Evolutionary conservation across 352 stramenopile genomes (phyloP).

Genomic region (Phytopythium kandeliae): DNA sequence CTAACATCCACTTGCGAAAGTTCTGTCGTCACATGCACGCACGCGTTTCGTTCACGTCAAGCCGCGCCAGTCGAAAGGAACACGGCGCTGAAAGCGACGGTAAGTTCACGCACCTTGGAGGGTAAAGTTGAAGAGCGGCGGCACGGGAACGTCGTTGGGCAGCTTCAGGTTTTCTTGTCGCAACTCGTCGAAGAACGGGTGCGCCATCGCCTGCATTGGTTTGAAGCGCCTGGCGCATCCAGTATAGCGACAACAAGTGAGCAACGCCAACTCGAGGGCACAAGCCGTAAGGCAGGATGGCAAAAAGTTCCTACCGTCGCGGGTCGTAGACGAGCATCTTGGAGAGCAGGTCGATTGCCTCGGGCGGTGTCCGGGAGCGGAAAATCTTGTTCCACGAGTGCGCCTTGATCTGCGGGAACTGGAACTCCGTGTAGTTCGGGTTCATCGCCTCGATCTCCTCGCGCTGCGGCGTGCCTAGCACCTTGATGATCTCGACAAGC

Average conservation of each 20-base stretch:
- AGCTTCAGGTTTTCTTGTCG: constrained; percentile 77
- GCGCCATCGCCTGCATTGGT: constrained; percentile 84
- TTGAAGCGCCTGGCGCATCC: constrained; percentile 40
- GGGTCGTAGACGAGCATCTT: constrained; percentile 98
- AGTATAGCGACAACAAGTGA: not conserved
- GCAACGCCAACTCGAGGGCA: constrained; percentile 3
- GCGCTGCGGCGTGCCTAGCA: constrained; percentile 96
- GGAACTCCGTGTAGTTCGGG: constrained; percentile 99
- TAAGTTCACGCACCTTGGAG: constrained; percentile 52
- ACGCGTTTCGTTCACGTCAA: not conserved
- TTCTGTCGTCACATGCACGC: constrained; percentile 26
- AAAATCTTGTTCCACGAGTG: constrained; percentile 98
- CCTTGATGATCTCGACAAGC: constrained; percentile 99
- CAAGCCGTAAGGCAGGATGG: not conserved
- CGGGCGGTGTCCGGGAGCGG: constrained; percentile 90
- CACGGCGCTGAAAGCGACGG: too few relatives aligned
- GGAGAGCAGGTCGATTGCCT: constrained; percentile 97
- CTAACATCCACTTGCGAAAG: constrained; percentile 64
- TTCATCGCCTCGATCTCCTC: constrained; percentile 99
- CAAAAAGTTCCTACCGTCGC: constrained; percentile 60
- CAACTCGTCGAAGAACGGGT: constrained; percentile 99
- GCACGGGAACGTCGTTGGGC: constrained; percentile 77
- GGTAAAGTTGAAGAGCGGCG: constrained; percentile 94
- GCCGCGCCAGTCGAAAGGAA: not conserved
- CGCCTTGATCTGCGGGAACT: constrained; percentile 99